A percentile compares a stretch with the other conserved stretches of the same genome.
phyloP scores from a whole-genome alignment of 495 filamentous ascomycete species.

The Xylaria bambusicola region DNA sequence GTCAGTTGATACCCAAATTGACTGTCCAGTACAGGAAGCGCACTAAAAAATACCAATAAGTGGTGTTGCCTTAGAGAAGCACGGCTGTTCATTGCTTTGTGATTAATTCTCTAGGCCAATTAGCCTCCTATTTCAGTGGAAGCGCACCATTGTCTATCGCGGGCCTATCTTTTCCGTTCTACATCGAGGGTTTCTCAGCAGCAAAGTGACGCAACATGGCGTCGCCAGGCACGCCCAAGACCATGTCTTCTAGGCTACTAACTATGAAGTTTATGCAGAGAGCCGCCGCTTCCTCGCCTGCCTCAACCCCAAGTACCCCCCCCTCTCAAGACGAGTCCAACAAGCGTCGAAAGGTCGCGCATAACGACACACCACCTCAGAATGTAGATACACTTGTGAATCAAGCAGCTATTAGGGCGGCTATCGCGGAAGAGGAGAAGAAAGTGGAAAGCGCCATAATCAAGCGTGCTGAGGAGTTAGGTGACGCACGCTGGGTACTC shows the following conservation, averaged over 20 bases:
- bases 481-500: constrained; percentile 89
- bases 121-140: not conserved
- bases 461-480: constrained; percentile 68
- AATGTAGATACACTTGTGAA: constrained; percentile 39
- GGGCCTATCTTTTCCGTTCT: too few species aligned
- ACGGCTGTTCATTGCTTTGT: not conserved
- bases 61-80: not conserved
- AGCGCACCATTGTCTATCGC: not conserved
- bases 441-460: constrained; percentile 72
- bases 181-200: not conserved
- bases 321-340: constrained; percentile 40
- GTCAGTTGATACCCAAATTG: too few species aligned
- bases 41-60: not conserved
- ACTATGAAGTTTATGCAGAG: constrained; percentile 99
- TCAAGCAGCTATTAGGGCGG: constrained; percentile 61
- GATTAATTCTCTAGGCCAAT: not conserved
- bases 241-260: constrained; percentile 85
- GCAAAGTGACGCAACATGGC: constrained; percentile 32
- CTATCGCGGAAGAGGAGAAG: constrained; percentile 71
- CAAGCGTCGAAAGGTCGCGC: constrained; percentile 57
- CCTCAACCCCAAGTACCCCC: constrained; percentile 45
- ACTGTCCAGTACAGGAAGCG: too few species aligned
- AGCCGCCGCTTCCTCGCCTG: constrained; percentile 61
- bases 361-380: constrained; percentile 22
- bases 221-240: constrained; percentile 55